Evolutionary conservation across 345 rosid species (phyloP).

Genomic region (Diplotaxis tenuifolia): DNA sequence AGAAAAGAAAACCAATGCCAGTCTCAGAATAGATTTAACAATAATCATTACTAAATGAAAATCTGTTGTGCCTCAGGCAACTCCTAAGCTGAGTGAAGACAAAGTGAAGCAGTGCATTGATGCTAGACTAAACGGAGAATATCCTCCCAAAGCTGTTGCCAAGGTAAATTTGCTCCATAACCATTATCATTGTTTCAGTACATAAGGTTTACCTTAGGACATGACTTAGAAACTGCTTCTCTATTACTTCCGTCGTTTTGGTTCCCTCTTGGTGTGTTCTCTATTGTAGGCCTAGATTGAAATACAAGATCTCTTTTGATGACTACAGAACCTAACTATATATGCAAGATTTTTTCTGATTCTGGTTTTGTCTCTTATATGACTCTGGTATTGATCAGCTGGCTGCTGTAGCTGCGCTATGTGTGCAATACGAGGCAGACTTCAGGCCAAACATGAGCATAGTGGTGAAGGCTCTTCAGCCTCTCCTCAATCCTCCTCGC

Average conservation of each 20-base stretch:
- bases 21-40: not conserved
- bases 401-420: slow-evolving; percentile 80
- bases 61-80: slow-evolving; percentile 49
- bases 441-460: slow-evolving; percentile 87
- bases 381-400: slow-evolving; percentile 42
- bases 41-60: not conserved
- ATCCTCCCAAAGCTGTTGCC: slow-evolving; percentile 76
- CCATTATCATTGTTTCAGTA: not conserved
- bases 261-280: not conserved
- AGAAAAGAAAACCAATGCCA: not conserved
- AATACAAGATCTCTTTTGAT: not conserved
- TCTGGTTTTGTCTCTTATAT: slow-evolving; percentile 13
- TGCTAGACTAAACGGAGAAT: slow-evolving; percentile 66
- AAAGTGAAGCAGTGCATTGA: slow-evolving; percentile 79
- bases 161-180: slow-evolving; percentile 42
- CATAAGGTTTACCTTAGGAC: not conserved
- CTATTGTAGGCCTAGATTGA: slow-evolving; percentile 10
- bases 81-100: slow-evolving; percentile 80
- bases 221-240: not conserved
- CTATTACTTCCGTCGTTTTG: not conserved
- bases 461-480: slow-evolving; percentile 77
- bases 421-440: slow-evolving; percentile 80
- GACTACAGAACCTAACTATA: slow-evolving; percentile 1
- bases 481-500: slow-evolving; percentile 66
- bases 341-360: not conserved